Percentiles rank a stretch among this genome's conserved stretches.
These are phyloP conservation scores for Penicillium thymicola DNA, from an alignment of 2,329 filamentous ascomycete genomes.

Conservation along the genomic window DNA sequence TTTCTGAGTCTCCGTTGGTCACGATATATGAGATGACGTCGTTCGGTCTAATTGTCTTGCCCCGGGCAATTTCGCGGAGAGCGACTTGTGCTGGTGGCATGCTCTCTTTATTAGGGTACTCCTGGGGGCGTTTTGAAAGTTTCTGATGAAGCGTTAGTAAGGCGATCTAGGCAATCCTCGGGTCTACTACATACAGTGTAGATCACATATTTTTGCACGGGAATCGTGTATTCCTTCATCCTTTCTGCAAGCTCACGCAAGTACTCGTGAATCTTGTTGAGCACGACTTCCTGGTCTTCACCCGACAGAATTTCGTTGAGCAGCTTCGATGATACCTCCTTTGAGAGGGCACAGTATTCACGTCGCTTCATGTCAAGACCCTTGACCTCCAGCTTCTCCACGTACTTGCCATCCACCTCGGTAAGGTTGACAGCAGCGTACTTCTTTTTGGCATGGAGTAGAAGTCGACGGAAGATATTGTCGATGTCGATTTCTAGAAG, in stretches of 20 bases:
- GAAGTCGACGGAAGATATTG: conserved; percentile 88
- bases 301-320: conserved; percentile 94
- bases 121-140: conserved; percentile 86
- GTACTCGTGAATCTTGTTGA: conserved; percentile 90
- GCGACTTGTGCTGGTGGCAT: conserved; percentile 99
- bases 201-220: conserved; percentile 88
- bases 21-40: conserved; percentile 97
- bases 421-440: conserved; percentile 95
- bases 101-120: conserved; percentile 88
- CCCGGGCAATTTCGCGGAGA: conserved; percentile 77
- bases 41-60: conserved; percentile 84
- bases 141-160: conserved; percentile 51
- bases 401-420: conserved; percentile 80
- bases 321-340: conserved; percentile 86
- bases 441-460: conserved; percentile 98
- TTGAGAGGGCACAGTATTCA: conserved; percentile 93
- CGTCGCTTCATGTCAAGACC: conserved; percentile 96
- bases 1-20: conserved; percentile 65
- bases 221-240: conserved; percentile 77
- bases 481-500: conserved; percentile 97
- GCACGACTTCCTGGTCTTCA: conserved; percentile 81
- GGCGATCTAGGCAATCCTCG: neutral
- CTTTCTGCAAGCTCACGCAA: conserved; percentile 77
- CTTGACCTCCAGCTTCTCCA: conserved; percentile 96
- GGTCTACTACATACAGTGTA: conserved; percentile 61